Percentiles rank a stretch among this genome's conserved stretches.
Evolutionary conservation across 2,329 filamentous ascomycete genomes (phyloP).

Genomic region (Uncinocarpus reesii): DNA sequence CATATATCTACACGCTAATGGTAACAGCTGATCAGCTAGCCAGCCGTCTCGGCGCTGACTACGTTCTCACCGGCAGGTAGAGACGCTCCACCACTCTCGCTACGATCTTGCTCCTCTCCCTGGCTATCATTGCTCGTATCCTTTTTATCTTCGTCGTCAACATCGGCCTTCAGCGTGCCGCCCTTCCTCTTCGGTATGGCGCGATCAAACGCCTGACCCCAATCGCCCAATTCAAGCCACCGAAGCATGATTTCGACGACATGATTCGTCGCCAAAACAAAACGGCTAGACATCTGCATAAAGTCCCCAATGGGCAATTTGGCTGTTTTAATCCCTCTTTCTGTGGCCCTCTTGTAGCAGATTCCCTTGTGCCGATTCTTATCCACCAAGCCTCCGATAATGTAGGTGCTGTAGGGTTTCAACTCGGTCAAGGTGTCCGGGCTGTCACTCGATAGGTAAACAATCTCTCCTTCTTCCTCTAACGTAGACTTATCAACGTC

Average conservation of each 20-base stretch:
- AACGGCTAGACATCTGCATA: slow-evolving; percentile 77
- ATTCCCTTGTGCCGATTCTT: slow-evolving; percentile 93
- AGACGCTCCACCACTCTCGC: neutral
- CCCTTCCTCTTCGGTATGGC: slow-evolving; percentile 81
- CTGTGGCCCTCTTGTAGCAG: slow-evolving; percentile 71
- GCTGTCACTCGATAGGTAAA: slow-evolving; percentile 92
- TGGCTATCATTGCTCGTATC: neutral
- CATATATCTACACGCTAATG: neutral
- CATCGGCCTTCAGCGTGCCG: slow-evolving; percentile 13
- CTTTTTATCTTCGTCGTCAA: neutral
- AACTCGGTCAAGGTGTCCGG: slow-evolving; percentile 70
- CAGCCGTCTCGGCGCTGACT: neutral
- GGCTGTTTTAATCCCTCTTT: slow-evolving; percentile 70
- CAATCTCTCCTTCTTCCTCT: slow-evolving; percentile 48
- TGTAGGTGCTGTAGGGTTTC: slow-evolving; percentile 80
- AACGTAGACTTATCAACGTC: slow-evolving; percentile 17
- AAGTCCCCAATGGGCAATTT: slow-evolving; percentile 92
- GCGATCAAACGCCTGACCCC: slow-evolving; percentile 77
- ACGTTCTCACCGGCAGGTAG: neutral
- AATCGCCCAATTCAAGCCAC: slow-evolving; percentile 84
- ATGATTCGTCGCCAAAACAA: slow-evolving; percentile 86
- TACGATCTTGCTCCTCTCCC: slow-evolving; percentile 9
- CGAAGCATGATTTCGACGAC: slow-evolving; percentile 93
- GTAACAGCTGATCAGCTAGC: no score
- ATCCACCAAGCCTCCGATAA: slow-evolving; percentile 89